Percentiles rank a stretch among this genome's conserved stretches.
phyloP scores from a whole-genome alignment of 129 eudicot genomes.

The Silybum marianum region DNA sequence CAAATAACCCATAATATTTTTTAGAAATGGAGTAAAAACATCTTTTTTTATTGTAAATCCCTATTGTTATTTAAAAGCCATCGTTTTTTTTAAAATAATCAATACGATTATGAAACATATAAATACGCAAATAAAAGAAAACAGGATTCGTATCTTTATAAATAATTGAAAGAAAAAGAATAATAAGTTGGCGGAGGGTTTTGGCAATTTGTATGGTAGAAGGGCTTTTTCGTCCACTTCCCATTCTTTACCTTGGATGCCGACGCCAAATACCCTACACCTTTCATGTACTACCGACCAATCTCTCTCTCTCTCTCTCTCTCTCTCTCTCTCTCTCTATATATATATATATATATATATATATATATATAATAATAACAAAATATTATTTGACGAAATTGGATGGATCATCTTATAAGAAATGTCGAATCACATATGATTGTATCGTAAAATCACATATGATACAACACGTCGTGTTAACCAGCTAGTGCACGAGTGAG shows the following conservation, averaged over 20 bases:
- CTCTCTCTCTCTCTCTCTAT: too few relatives aligned
- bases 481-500: too few relatives aligned
- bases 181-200: background rate
- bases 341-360: too few relatives aligned
- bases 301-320: background rate
- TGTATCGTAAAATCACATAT: background rate
- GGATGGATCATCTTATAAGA: too few relatives aligned
- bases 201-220: background rate
- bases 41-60: background rate
- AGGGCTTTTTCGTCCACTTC: constrained; percentile 4
- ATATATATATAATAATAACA: too few relatives aligned
- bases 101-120: background rate
- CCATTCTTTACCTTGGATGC: constrained; percentile 25
- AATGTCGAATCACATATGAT: too few relatives aligned
- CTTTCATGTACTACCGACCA: constrained; percentile 32
- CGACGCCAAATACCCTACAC: constrained; percentile 31
- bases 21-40: background rate
- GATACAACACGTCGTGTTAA: background rate
- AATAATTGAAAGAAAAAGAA: background rate
- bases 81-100: background rate
- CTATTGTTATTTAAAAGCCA: background rate
- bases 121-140: background rate
- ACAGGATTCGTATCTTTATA: background rate
- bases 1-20: background rate
- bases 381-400: too few relatives aligned